Conservation (phyloP, 1,284 basidiomycete genomes). For the Moesziomyces globuligerus region DNA sequence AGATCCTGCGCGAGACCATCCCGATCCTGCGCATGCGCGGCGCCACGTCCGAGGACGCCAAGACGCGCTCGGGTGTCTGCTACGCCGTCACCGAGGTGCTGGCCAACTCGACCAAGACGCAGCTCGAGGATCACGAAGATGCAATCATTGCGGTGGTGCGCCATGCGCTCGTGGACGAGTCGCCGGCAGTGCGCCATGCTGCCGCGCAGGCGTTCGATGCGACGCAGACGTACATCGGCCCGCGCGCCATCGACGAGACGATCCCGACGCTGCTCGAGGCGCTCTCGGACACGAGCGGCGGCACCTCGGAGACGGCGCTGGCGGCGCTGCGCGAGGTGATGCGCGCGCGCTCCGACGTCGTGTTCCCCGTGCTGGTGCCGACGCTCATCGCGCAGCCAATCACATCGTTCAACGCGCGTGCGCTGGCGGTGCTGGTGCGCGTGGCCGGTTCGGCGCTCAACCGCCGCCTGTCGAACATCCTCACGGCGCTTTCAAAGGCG, state of each 20-base stretch:
- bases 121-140: constrained; percentile 89
- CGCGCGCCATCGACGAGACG: constrained; percentile 92
- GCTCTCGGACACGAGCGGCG: constrained; percentile 71
- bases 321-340: constrained; percentile 85
- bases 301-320: constrained; percentile 91
- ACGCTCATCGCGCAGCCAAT: constrained; percentile 90
- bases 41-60: constrained; percentile 75
- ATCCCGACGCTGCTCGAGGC: constrained; percentile 95
- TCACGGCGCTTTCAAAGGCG: constrained; percentile 61
- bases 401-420: constrained; percentile 94
- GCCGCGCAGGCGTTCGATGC: constrained; percentile 94
- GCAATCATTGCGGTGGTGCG: constrained; percentile 82
- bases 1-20: constrained; percentile 85
- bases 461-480: constrained; percentile 59
- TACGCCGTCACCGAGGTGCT: constrained; percentile 87
- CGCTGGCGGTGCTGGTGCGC: constrained; percentile 86
- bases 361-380: constrained; percentile 98
- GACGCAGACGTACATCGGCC: constrained; percentile 87
- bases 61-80: constrained; percentile 87
- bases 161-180: constrained; percentile 85
- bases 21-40: constrained; percentile 77
- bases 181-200: constrained; percentile 85
- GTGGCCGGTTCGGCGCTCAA: constrained; percentile 92
- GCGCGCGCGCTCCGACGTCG: constrained; percentile 71
- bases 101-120: constrained; percentile 83